A percentile compares a stretch with the other conserved stretches of the same genome.
Conservation (phyloP, 2,329 filamentous ascomycete species). For the Cercospora janseana region DNA sequence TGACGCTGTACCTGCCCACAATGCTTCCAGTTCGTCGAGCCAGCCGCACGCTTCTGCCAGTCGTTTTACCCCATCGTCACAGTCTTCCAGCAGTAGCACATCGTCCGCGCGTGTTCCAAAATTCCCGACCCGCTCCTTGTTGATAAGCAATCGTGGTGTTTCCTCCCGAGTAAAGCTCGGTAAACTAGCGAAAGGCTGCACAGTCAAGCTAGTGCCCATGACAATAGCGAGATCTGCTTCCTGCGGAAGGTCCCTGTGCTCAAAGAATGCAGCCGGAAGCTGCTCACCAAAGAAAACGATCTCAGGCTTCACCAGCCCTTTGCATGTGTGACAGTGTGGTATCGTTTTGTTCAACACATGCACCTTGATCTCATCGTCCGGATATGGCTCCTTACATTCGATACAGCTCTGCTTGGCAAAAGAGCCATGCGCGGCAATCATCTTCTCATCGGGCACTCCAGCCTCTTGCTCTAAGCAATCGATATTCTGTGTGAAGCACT, state of each 20-base stretch:
- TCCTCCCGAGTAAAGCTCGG: constrained; percentile 62
- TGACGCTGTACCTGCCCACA: constrained; percentile 69
- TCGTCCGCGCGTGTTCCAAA: constrained; percentile 78
- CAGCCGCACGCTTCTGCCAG: constrained; percentile 81
- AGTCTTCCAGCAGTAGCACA: constrained; percentile 77
- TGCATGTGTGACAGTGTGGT: constrained; percentile 68
- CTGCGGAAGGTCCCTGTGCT: constrained; percentile 54
- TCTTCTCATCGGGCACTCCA: constrained; percentile 74
- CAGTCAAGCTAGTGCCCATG: constrained; percentile 82
- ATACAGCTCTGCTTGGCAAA: constrained; percentile 91
- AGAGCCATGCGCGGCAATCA: constrained; percentile 92
- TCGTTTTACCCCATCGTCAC: constrained; percentile 75
- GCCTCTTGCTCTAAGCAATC: constrained; percentile 89
- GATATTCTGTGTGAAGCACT: constrained; percentile 96
- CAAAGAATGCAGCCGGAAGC: constrained; percentile 65
- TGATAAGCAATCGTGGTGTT: constrained; percentile 79
- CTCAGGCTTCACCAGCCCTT: constrained; percentile 84
- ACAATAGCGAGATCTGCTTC: constrained; percentile 76
- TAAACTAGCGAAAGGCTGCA: constrained; percentile 84
- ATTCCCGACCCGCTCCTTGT: constrained; percentile 76
- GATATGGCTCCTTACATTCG: constrained; percentile 73
- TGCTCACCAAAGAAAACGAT: constrained; percentile 91
- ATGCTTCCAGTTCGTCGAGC: constrained; percentile 73
- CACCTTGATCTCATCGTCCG: constrained; percentile 69
- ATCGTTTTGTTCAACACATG: constrained; percentile 67